These are phyloP conservation scores for Plantago coronopus DNA, from an alignment of 305 asterid species.

Conservation along the genomic window DNA sequence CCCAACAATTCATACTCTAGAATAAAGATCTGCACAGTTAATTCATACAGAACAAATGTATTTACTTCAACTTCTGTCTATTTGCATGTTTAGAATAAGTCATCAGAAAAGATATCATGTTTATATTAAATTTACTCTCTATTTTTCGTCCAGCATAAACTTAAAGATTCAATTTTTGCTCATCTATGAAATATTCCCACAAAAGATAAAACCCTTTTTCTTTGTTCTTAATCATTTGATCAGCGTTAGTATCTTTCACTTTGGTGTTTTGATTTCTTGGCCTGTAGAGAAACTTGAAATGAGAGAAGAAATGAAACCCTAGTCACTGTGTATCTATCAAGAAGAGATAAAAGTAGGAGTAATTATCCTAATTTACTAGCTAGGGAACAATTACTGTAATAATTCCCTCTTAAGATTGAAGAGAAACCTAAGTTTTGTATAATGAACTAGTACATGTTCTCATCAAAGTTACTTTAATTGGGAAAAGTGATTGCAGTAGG, in stretches of 20 bases:
- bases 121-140: not conserved
- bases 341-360: slow-evolving; percentile 8
- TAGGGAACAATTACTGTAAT: slow-evolving; percentile 16
- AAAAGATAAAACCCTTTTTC: not conserved
- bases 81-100: too few relatives aligned
- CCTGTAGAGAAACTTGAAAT: slow-evolving; percentile 17
- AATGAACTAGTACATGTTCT: too few relatives aligned
- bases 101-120: too few relatives aligned
- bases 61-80: too few relatives aligned
- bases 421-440: too few relatives aligned
- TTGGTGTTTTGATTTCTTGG: slow-evolving; percentile 9
- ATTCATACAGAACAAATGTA: too few relatives aligned
- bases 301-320: slow-evolving; percentile 26
- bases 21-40: too few relatives aligned
- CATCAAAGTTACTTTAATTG: slow-evolving; percentile 40
- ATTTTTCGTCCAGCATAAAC: not conserved
- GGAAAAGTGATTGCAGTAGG: slow-evolving; percentile 5
- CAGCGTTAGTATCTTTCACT: not conserved
- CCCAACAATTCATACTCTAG: not conserved
- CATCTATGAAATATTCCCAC: not conserved
- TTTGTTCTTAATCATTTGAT: not conserved
- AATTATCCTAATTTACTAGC: not conserved
- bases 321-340: slow-evolving; percentile 22
- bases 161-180: not conserved
- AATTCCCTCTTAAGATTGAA: too few relatives aligned